Evolutionary conservation across 257 asterid species (phyloP).

Genomic region (Solanum pimpinellifolium): DNA sequence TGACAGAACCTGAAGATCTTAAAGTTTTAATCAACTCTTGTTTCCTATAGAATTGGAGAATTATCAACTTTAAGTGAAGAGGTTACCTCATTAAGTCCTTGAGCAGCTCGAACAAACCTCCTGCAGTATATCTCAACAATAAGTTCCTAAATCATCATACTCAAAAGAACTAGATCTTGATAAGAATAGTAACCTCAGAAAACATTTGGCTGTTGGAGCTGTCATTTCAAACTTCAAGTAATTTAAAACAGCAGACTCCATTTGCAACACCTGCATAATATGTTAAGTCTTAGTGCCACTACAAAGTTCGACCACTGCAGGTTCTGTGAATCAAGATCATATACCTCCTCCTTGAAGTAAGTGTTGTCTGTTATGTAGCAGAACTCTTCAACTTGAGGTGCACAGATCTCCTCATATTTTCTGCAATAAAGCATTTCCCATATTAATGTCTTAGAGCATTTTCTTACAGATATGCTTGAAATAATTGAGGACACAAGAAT

Average conservation of each 20-base stretch:
- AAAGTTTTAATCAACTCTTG: background rate
- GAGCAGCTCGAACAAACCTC: slow-evolving; percentile 86
- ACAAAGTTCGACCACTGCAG: background rate
- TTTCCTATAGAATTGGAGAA: background rate
- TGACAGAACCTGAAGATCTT: slow-evolving; percentile 21
- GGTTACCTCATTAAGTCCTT: slow-evolving; percentile 65
- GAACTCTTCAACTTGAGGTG: slow-evolving; percentile 90
- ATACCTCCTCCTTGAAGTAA: slow-evolving; percentile 77
- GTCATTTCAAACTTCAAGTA: slow-evolving; percentile 91
- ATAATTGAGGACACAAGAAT: background rate
- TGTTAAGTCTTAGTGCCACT: background rate
- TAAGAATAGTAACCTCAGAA: slow-evolving; percentile 41
- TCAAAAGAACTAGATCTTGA: background rate
- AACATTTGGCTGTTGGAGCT: slow-evolving; percentile 75
- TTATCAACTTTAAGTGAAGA: background rate
- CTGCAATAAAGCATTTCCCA: slow-evolving; percentile 27
- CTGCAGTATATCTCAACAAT: slow-evolving; percentile 18
- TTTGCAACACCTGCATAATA: slow-evolving; percentile 52
- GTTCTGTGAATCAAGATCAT: background rate
- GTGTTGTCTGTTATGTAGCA: slow-evolving; percentile 92
- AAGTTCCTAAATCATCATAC: background rate
- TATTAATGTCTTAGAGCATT: background rate
- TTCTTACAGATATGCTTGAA: background rate
- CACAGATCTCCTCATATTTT: slow-evolving; percentile 89
- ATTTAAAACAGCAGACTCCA: slow-evolving; percentile 71